These are phyloP conservation scores for Teratosphaeria epicoccoides DNA, from an alignment of 2,329 filamentous ascomycete species.

Conservation along the genomic window DNA sequence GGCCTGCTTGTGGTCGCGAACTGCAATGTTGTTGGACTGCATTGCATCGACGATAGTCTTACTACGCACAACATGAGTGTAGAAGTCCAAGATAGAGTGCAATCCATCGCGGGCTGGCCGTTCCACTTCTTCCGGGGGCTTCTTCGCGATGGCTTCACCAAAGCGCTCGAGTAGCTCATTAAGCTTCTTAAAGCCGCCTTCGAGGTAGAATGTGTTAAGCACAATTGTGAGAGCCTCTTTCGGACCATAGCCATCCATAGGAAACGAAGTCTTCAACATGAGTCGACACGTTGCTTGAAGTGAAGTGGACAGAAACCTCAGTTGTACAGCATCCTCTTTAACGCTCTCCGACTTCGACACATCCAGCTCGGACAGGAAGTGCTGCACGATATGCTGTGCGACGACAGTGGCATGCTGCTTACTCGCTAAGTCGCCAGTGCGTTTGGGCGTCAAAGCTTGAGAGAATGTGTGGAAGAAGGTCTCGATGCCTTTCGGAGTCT, in stretches of 20 bases:
- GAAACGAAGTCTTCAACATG: constrained; percentile 16
- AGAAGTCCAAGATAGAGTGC: constrained; percentile 77
- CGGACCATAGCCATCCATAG: constrained; percentile 15
- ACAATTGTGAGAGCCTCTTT: constrained; percentile 53
- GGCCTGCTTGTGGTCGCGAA: constrained; percentile 34
- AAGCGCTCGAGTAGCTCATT: constrained; percentile 38
- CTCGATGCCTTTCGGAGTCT: constrained; percentile 68
- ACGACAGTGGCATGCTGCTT: constrained; percentile 52
- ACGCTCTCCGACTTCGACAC: constrained; percentile 12
- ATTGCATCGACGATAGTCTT: constrained; percentile 72
- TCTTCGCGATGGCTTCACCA: constrained; percentile 20
- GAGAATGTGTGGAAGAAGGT: constrained; percentile 79
- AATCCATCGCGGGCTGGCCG: constrained; percentile 33
- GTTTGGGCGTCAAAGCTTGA: constrained; percentile 65
- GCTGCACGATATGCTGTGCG: constrained; percentile 59
- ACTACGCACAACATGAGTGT: constrained; percentile 61
- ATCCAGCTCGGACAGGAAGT: constrained; percentile 27
- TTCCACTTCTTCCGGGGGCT: constrained; percentile 29
- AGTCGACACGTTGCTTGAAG: constrained; percentile 15
- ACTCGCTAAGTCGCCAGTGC: constrained; percentile 51
- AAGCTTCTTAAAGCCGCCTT: constrained; percentile 62
- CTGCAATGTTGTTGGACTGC: constrained; percentile 48
- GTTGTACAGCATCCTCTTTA: constrained; percentile 13
- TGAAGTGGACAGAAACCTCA: constrained; percentile 15
- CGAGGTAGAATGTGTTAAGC: constrained; percentile 75